These are phyloP conservation scores for Ophiostoma sp. DNA, from an alignment of 2,329 filamentous ascomycete genomes.

Conservation along the genomic window DNA sequence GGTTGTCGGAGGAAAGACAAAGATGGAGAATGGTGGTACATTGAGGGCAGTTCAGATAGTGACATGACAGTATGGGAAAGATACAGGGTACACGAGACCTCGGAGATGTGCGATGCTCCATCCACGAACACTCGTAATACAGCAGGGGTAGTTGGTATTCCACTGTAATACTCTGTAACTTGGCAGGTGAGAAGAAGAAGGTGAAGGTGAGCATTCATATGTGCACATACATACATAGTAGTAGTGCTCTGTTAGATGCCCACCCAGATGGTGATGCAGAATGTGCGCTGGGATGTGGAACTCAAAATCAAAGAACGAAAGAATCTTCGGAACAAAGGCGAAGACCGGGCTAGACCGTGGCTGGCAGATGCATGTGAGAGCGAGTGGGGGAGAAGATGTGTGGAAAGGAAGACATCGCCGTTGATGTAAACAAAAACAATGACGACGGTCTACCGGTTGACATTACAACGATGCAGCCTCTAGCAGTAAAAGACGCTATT, in stretches of 20 bases:
- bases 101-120: conserved; percentile 1
- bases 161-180: no score
- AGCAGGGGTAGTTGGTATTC: background rate
- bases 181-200: no score
- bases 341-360: conserved; percentile 1
- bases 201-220: no score
- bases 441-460: background rate
- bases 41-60: no score
- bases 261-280: background rate
- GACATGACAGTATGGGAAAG: background rate
- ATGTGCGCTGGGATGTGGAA: background rate
- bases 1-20: background rate
- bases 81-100: background rate
- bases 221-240: no score
- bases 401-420: background rate
- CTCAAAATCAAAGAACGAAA: background rate
- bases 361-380: conserved; percentile 1
- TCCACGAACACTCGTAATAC: background rate
- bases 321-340: background rate
- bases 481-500: background rate
- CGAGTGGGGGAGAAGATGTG: background rate
- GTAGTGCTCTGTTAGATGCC: background rate
- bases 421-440: background rate
- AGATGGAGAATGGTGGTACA: background rate
- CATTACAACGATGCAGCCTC: background rate